Conservation (phyloP, 805 yeast species). For the Metschnikowia hibisci region DNA sequence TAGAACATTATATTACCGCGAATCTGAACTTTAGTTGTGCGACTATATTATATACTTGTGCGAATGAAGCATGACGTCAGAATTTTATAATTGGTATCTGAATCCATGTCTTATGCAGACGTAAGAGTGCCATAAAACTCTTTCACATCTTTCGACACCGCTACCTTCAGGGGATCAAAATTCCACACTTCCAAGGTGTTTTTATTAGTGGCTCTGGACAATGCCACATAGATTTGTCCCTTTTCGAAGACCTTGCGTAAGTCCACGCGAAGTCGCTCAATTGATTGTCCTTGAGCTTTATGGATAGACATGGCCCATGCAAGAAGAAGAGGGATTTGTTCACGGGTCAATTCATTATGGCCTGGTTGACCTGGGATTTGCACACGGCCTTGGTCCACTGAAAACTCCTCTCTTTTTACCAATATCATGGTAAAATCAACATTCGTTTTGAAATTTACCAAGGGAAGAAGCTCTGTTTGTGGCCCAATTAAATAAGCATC, state of each 20-base stretch:
- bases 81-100: background rate
- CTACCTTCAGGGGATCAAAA: constrained; percentile 60
- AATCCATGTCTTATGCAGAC: background rate
- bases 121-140: constrained; percentile 57
- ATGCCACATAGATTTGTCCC: constrained; percentile 95
- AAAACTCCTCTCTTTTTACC: constrained; percentile 34
- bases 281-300: constrained; percentile 91
- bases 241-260: constrained; percentile 72
- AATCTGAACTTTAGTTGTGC: too few species aligned
- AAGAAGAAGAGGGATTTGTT: constrained; percentile 80
- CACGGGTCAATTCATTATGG: constrained; percentile 9
- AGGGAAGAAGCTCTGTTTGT: constrained; percentile 31
- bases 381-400: constrained; percentile 27
- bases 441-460: constrained; percentile 43
- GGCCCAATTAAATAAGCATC: constrained; percentile 10
- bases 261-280: constrained; percentile 74
- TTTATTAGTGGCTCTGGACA: constrained; percentile 82
- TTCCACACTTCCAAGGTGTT: constrained; percentile 79
- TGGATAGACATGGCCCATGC: constrained; percentile 98
- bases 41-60: too few species aligned
- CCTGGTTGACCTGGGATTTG: background rate
- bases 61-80: background rate
- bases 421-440: constrained; percentile 27
- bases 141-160: constrained; percentile 66
- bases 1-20: too few species aligned